These are phyloP conservation scores for Xylaria scruposa DNA, from an alignment of 495 filamentous ascomycete genomes.

Conservation along the genomic window DNA sequence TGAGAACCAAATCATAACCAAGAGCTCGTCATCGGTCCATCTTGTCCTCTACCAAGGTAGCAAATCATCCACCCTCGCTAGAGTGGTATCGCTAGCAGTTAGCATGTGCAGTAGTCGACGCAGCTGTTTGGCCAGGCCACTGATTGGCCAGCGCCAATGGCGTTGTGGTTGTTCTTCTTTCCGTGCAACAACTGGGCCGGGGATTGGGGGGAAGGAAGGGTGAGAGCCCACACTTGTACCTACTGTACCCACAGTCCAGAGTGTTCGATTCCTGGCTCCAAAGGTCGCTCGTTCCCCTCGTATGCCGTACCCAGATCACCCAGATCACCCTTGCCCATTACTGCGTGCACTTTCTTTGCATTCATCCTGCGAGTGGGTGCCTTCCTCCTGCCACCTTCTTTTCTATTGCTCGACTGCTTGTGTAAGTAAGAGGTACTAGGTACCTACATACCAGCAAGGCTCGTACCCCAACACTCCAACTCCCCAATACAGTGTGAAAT, in stretches of 20 bases:
- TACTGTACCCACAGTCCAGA: conserved; percentile 13
- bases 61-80: conserved; percentile 25
- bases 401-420: not conserved
- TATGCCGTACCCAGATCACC: conserved; percentile 4
- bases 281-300: conserved; percentile 7
- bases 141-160: conserved; percentile 19
- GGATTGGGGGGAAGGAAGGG: not conserved
- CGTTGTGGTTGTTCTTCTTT: conserved; percentile 21
- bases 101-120: conserved; percentile 22
- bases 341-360: not conserved
- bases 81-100: conserved; percentile 25
- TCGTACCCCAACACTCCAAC: not conserved
- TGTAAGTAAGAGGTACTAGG: too few relatives aligned
- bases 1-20: not conserved
- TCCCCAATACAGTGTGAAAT: not conserved
- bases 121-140: not conserved
- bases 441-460: not conserved
- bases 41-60: conserved; percentile 20
- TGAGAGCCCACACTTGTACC: conserved; percentile 2
- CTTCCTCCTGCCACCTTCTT: conserved; percentile 1
- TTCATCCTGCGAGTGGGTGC: not conserved
- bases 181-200: not conserved
- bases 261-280: conserved; percentile 2
- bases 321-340: too few relatives aligned
- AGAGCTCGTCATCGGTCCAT: conserved; percentile 16